phyloP scores from a whole-genome alignment of 495 filamentous ascomycete species.

The Chaetomium fimeti region DNA sequence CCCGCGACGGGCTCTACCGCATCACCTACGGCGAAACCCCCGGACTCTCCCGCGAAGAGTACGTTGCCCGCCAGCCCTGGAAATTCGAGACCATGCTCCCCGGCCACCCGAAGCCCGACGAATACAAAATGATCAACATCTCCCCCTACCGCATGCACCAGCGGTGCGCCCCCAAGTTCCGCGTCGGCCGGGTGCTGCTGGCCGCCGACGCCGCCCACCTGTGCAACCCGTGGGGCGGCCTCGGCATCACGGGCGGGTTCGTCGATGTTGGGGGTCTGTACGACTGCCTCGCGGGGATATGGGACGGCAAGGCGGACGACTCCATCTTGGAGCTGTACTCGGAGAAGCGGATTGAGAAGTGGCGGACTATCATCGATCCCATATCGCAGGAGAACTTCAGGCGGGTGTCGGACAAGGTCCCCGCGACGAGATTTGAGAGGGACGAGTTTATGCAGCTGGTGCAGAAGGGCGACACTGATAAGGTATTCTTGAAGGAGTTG shows the following conservation, averaged over 20 bases:
- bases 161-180: slow-evolving; percentile 49
- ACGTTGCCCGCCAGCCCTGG: slow-evolving; percentile 47
- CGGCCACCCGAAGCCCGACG: slow-evolving; percentile 51
- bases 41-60: slow-evolving; percentile 48
- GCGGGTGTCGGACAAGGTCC: slow-evolving; percentile 37
- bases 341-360: slow-evolving; percentile 49
- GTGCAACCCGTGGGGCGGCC: slow-evolving; percentile 53
- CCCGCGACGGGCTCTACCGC: slow-evolving; percentile 55
- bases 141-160: slow-evolving; percentile 57
- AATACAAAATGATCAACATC: slow-evolving; percentile 51
- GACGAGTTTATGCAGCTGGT: slow-evolving; percentile 45
- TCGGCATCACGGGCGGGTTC: slow-evolving; percentile 55
- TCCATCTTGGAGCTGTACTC: slow-evolving; percentile 52
- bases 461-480: slow-evolving; percentile 40
- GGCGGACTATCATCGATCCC: slow-evolving; percentile 49
- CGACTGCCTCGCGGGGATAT: slow-evolving; percentile 51
- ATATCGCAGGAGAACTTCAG: slow-evolving; percentile 48
- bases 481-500: slow-evolving; percentile 21
- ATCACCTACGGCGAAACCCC: slow-evolving; percentile 54
- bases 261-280: slow-evolving; percentile 52
- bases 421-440: slow-evolving; percentile 30
- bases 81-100: slow-evolving; percentile 53
- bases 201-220: slow-evolving; percentile 60
- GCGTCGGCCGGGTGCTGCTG: slow-evolving; percentile 50
- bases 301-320: slow-evolving; percentile 46